A percentile compares a stretch with the other conserved stretches of the same genome.
These are phyloP conservation scores for Cercospora berteroae DNA, from an alignment of 2,329 filamentous ascomycete genomes.

Conservation along the genomic window DNA sequence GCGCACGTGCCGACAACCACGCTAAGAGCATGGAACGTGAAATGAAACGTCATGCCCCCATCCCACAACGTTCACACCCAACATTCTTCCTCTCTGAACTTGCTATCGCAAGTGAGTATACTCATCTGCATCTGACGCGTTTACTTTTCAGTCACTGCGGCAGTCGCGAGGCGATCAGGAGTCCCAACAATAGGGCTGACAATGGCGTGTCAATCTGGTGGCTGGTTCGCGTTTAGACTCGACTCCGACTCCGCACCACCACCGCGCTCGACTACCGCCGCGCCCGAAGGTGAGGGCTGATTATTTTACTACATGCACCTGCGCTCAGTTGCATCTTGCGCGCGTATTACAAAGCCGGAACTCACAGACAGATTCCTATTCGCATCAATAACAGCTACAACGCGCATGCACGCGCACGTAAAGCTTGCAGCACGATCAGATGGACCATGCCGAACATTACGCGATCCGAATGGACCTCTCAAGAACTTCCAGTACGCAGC, in stretches of 20 bases:
- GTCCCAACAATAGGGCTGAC: not conserved
- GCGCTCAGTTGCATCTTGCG: not conserved
- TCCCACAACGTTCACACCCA: not conserved
- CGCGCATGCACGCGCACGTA: not conserved
- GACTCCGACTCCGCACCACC: conserved; percentile 1
- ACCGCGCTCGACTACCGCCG: not conserved
- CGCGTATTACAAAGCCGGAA: not conserved
- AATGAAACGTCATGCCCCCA: not conserved
- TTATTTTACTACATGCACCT: not conserved
- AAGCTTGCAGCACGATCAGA: not conserved
- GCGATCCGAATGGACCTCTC: not conserved
- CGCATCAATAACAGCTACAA: not conserved
- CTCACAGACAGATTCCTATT: not conserved
- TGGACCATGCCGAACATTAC: not conserved
- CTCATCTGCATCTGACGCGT: not conserved
- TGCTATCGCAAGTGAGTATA: not conserved
- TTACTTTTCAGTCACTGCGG: not conserved
- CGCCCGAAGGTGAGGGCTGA: not conserved
- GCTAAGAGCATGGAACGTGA: not conserved
- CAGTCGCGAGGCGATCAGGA: not conserved
- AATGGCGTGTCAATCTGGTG: conserved; percentile 3
- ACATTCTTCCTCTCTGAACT: not conserved
- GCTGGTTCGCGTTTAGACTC: conserved; percentile 6
- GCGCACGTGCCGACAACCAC: not conserved
- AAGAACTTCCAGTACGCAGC: not conserved